Evolutionary conservation across 208 protist genomes (phyloP).

Genomic region (Trichomonas gallinae): DNA sequence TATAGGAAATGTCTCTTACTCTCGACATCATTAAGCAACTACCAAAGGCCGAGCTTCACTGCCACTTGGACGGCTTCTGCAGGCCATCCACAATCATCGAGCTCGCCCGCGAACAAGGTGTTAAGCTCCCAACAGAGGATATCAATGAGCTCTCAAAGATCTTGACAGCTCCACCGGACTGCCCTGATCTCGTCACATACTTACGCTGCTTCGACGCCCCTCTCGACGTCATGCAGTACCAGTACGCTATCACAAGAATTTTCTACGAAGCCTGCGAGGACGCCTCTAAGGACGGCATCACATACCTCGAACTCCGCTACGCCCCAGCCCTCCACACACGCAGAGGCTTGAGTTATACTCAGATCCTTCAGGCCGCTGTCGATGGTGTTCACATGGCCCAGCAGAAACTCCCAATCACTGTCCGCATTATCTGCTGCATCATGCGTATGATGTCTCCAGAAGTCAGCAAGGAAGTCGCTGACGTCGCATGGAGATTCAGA

Average conservation of each 20-base stretch:
- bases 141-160: neutral
- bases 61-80: constrained; percentile 1
- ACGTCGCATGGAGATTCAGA: neutral
- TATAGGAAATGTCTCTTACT: neutral
- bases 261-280: constrained; percentile 22
- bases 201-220: neutral
- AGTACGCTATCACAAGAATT: neutral
- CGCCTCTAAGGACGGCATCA: neutral
- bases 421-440: neutral
- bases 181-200: neutral
- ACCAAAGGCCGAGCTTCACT: constrained; percentile 21
- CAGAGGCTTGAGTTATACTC: neutral
- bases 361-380: neutral
- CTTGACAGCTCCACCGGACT: neutral
- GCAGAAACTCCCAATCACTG: neutral
- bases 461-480: neutral
- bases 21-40: neutral
- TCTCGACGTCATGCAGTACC: neutral
- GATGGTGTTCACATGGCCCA: neutral
- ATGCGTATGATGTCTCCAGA: neutral
- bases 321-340: neutral
- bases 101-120: neutral
- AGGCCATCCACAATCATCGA: neutral
- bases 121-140: neutral
- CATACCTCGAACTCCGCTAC: neutral